Evolutionary conservation across 495 filamentous ascomycete species (phyloP).

Genomic region (Bryoglossum gracile): DNA sequence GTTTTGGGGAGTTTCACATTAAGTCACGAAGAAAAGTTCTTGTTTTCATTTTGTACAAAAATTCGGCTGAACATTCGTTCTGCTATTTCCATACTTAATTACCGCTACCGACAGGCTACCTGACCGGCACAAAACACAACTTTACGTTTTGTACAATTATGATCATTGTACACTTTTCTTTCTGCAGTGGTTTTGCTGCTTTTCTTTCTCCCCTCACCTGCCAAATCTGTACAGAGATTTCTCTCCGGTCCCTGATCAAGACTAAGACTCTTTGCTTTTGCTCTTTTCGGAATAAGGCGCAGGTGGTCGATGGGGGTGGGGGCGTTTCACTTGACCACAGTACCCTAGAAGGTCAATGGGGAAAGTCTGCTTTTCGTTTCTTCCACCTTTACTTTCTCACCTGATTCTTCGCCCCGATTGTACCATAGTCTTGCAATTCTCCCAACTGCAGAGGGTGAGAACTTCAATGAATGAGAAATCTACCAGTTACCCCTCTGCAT

Average conservation of each 20-base stretch:
- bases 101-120: too few species aligned
- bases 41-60: conserved; percentile 8
- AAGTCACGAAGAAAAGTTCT: background rate
- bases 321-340: conserved; percentile 3
- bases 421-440: background rate
- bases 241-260: background rate
- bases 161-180: conserved; percentile 5
- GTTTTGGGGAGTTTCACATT: conserved; percentile 4
- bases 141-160: conserved; percentile 2
- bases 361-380: too few species aligned
- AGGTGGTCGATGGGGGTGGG: too few species aligned
- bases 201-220: background rate
- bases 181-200: background rate
- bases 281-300: too few species aligned
- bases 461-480: too few species aligned
- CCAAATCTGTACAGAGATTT: background rate
- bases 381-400: background rate
- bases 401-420: background rate
- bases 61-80: conserved; percentile 6
- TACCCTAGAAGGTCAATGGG: conserved; percentile 14
- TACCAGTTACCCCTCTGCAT: too few species aligned
- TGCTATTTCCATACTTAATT: too few species aligned
- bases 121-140: too few species aligned
- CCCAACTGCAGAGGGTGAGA: too few species aligned
- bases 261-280: background rate